Evolutionary conservation across 202 grass and related monocot species (phyloP), one percentile per base, ranked within the genome.

Genomic region (Elaeis oleifera): DNA sequence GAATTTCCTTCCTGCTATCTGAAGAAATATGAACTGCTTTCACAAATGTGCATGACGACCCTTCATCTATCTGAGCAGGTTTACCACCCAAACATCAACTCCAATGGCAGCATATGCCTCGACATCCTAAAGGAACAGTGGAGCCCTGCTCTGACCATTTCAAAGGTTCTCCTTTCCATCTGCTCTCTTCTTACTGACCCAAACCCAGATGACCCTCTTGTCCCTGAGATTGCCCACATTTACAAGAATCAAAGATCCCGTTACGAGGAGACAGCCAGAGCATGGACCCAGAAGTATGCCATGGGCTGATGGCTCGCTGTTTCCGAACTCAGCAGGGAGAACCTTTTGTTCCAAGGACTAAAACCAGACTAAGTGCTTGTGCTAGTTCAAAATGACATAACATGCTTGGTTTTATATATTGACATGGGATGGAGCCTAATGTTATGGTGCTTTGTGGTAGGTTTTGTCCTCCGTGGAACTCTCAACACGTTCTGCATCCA

Each of bases 61-160:
- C 36, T 39, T 39, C 11, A 44, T 44, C 36, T 44, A 44, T 44
- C 36, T 14, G 18, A 49, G 19, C 60, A 81, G 78, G 78, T 81
- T 26, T 81, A 75, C 59, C 78, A 81, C 32, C 78, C 71, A 18
- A 81, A 81, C 57, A 75, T 81, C 57, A 81, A 81, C 36, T 75
- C 71, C 19, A 75, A 81, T 14, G 78, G 78, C 18, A 75, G 65
- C 58, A 81, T 81, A 15, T 75, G 78, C 39, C 59, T 81, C n/a
- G 59, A 81, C 52, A 81, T 81, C 59, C 64, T 81, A 19, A 81
- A 75, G 59, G 78, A 81, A 19, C 71, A 81, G 48, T 81, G 78
- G 78, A 81, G 71, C 19, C 78, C 78, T 16, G 78, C 71, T 59
- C 65, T 81, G 44, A 75, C 71, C 23, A 75, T 81, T 57, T 81